A percentile compares a stretch with the other conserved stretches of the same genome.
These are phyloP conservation scores for Macrolepiota dolichaula DNA, from an alignment of 768 basidiomycete species.

Conservation along the genomic window DNA sequence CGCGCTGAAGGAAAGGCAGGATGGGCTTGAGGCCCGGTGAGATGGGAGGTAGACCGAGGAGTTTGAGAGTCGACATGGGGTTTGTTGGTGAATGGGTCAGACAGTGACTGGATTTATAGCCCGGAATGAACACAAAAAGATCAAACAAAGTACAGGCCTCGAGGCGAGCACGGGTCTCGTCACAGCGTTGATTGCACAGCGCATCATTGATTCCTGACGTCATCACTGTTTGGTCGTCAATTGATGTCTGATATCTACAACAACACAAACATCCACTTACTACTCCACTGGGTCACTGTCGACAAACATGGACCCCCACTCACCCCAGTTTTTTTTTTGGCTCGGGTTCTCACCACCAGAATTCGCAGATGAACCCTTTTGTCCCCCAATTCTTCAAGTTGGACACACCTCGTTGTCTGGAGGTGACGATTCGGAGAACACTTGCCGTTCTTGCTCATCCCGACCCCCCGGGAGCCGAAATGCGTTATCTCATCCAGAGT, in stretches of 20 bases:
- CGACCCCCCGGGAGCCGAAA: background rate
- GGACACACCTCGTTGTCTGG: background rate
- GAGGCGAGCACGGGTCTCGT: slow-evolving; percentile 14
- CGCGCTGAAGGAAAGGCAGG: slow-evolving; percentile 81
- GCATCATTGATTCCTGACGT: slow-evolving; percentile 6
- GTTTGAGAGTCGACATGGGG: slow-evolving; percentile 27
- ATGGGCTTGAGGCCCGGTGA: slow-evolving; percentile 64
- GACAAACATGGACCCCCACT: background rate
- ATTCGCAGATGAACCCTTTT: background rate
- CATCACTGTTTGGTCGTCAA: slow-evolving; percentile 4
- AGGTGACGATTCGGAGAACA: background rate
- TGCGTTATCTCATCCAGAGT: background rate
- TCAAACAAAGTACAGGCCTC: slow-evolving; percentile 11
- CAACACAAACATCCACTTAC: background rate
- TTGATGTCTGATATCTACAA: background rate
- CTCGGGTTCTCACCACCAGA: background rate
- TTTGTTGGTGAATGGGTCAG: background rate
- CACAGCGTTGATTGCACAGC: background rate
- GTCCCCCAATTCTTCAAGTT: background rate
- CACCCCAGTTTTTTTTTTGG: background rate
- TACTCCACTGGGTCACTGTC: background rate
- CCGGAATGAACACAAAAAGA: background rate
- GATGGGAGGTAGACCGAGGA: slow-evolving; percentile 58
- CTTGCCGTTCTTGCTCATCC: background rate
- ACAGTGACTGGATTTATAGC: slow-evolving; percentile 1